Base-by-base conservation (phyloP, 192 early-diverging fungal species). In the Rhizophagus clarus region DNA sequence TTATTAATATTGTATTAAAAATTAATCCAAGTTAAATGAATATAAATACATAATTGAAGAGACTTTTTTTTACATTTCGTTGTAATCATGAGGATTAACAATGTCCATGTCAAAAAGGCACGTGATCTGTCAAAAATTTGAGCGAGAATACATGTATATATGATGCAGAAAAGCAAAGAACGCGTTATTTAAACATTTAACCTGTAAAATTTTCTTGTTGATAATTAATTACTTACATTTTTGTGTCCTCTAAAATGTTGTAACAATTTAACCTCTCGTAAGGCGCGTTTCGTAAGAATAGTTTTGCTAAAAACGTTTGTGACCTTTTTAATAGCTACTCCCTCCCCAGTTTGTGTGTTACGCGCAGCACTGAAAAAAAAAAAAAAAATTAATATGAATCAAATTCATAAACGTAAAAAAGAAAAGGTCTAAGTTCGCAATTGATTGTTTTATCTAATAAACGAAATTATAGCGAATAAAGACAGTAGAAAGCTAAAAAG, bases 181-280 rank as follows among this genome's bases (percentile, higher is more conserved):
- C n/a, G 26, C 40, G n/a, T 40, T 42, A 76, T 42, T 26, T 42
- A n/a, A 14, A 37, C 14, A 72, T 72, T 61, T 12, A 49, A 26
- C 47, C 28, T 11, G 11, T 45, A 45, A 45, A 45, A 2, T 4
- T 60, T 47, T 31, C 1, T 32, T 7, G 37, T 51, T 4, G 10
- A 45, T 12, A 45, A 45, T 45, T 45, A 12, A 40, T 12, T 12
- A 62, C 81, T 77, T 83, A 94, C 92, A 83, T 97, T 97, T 74
- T 96, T 94, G 81, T 98, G 95, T 45, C 96, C 96, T 81, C 93
- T 95, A 70, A 98, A 94, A 81, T 98, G 96, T 66, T 92, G 88
- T 81, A 98, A 89, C 14, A 98, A 86, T 84, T 98, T 98, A 80
- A 98, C 90, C 86, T 98, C 97, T 40, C 97, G 90, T 64, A 98